Evolutionary conservation across 495 filamentous ascomycete species (phyloP), one percentile per base, ranked within the genome.

Genomic region (Letharia columbiana): DNA sequence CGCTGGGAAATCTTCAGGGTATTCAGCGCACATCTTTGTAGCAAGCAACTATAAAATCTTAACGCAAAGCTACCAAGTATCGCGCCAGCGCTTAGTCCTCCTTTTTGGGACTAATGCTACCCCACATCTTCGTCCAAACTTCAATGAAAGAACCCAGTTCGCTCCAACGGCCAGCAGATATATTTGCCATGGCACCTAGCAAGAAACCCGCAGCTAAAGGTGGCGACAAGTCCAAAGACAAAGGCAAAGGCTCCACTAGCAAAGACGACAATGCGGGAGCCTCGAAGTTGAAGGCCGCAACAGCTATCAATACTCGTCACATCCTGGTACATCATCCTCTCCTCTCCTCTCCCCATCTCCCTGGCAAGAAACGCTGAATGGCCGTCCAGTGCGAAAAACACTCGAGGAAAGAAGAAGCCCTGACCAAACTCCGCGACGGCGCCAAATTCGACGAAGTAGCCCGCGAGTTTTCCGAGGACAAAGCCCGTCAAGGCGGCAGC

Each of bases 381-480:
- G 45, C 44, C 17, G 9, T n/a, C n/a, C 61, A 91, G 89, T 96
- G 92, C 73, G 89, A 91, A 73, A 97, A 97, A 75, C 85, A 92
- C 75, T 79, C 83, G 52, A 92, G 89, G 77, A 95, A 92, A 73
- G 91, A 96, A 78, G 90, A 94, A 74, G 92, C 91, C 0, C 74
- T 96, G 9, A 82, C 85, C 64, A 90, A 94, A 76, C 77, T 96
- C 23, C 81, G 82, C 57, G 86, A 85, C 40, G 91, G 92, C 11
- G 81, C 80, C 37, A 92, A 91, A 71, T 97, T 97, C 71, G 90
- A 94, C 69, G 88, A 90, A n/a, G 91, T 96, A 6, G 92, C 92
- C 10, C 80, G 84, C 67, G 86, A 91, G 72, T 92, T 87, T 69
- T 92, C 89, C 0, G 91, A 96, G 75, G 92, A 96, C 74, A 96